Conservation (phyloP, 768 basidiomycete genomes). For the Chlorophyllum brunneum region DNA sequence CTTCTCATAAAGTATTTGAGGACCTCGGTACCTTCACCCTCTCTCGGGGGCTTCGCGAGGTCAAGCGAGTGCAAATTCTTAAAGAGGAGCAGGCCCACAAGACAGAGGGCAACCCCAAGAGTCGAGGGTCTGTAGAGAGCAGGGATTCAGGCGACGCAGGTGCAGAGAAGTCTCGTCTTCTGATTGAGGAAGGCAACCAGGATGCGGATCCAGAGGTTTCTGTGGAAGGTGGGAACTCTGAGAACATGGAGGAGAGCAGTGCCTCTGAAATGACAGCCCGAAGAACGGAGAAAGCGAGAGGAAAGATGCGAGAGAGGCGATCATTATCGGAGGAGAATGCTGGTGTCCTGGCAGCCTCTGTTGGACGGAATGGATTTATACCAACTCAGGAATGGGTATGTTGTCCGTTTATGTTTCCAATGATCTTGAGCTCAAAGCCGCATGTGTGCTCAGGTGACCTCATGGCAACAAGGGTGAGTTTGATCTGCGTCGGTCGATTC, state of each 20-base stretch:
- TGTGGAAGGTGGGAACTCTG: conserved; percentile 12
- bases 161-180: conserved; percentile 65
- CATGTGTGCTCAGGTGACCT: conserved; percentile 59
- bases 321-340: conserved; percentile 38
- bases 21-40: conserved; percentile 91
- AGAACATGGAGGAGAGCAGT: conserved; percentile 6
- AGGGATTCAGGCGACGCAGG: conserved; percentile 36
- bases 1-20: conserved; percentile 82
- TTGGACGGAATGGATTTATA: conserved; percentile 89
- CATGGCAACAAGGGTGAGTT: conserved; percentile 92
- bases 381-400: conserved; percentile 96
- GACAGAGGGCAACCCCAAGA: conserved; percentile 34
- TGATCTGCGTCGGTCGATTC: conserved; percentile 7
- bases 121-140: conserved; percentile 32
- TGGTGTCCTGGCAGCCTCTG: conserved; percentile 46
- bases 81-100: conserved; percentile 60
- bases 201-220: conserved; percentile 18
- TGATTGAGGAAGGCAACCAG: conserved; percentile 42
- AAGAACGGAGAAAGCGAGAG: conserved; percentile 84
- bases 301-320: conserved; percentile 82
- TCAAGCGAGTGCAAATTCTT: conserved; percentile 66
- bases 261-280: background rate
- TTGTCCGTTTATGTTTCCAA: conserved; percentile 9
- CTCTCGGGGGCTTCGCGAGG: conserved; percentile 78
- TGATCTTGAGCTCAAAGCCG: background rate